Evolutionary conservation across 495 filamentous ascomycete species (phyloP), one percentile per base, ranked within the genome.

Genomic region (Hyaloscypha hepaticicola): DNA sequence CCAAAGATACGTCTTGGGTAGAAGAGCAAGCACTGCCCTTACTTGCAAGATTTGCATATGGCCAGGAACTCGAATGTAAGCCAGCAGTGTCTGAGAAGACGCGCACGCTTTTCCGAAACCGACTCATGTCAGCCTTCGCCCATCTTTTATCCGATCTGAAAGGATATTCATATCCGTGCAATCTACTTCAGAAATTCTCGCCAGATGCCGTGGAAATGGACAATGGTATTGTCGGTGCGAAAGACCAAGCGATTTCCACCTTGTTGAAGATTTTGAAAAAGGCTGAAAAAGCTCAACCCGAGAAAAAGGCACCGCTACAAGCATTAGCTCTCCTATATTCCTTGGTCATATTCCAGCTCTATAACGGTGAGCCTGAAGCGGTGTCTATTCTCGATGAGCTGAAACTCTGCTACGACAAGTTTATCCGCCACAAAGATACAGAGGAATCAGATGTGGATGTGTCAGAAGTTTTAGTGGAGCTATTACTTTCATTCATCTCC

Each of bases 261-360:
- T 76, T 96, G 53, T 82, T 85, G 68, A 87, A 88, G 62, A 76
- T 94, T 5, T 80, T 88, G n/a, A 86, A 86, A 72, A 82, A 83
- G 69, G 76, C 80, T 57, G 73, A 79, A n/a, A 72, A 77, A 61
- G 69, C 76, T 21, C 66, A 75, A 6, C 69, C 51, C 25, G 72
- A 77, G 57, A 72, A 75, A 31, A 77, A 77, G 65, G 74, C 76
- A 33, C 77, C 72, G 57, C 70, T 74, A 4, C 77, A 85, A 45
- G 89, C 90, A 0, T 88, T 96, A 65, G 87, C 87, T 50, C 80
- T 97, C 8, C 79, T 97, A 8, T 93, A 95, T 74, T 90, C 90
- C n/a, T 81, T 96, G 61, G 88, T 89, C 1, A 84, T 97, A 55
- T 75, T 97, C 31, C 91, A 96, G 71, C 81, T 96, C n/a, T 94